Conservation (phyloP, 768 basidiomycete genomes). For the Lentinula lateritia region DNA sequence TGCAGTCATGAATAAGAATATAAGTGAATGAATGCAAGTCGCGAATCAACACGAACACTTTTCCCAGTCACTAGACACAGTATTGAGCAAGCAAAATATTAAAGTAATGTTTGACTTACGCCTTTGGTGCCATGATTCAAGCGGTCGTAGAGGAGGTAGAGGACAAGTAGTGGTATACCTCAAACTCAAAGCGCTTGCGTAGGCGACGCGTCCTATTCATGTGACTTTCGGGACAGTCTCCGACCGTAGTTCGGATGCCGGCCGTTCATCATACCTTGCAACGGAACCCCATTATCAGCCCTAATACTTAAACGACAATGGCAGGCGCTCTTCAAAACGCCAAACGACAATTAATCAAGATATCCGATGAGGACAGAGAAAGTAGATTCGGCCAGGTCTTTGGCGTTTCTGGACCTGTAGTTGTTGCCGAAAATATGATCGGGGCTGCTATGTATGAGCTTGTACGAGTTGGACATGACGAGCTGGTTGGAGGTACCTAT, state of each 20-base stretch:
- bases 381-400: slow-evolving; percentile 83
- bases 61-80: slow-evolving; percentile 85
- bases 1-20: slow-evolving; percentile 22
- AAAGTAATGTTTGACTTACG: slow-evolving; percentile 48
- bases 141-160: slow-evolving; percentile 15
- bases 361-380: slow-evolving; percentile 87
- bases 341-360: slow-evolving; percentile 80
- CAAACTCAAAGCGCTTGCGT: background rate
- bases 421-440: slow-evolving; percentile 93
- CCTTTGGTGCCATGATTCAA: slow-evolving; percentile 83
- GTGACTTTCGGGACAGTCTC: background rate
- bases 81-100: slow-evolving; percentile 7
- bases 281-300: slow-evolving; percentile 5
- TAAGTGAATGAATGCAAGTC: background rate
- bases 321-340: slow-evolving; percentile 93
- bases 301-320: slow-evolving; percentile 42
- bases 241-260: background rate
- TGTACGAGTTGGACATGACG: slow-evolving; percentile 97
- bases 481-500: slow-evolving; percentile 86
- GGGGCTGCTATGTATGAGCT: slow-evolving; percentile 98
- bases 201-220: slow-evolving; percentile 6
- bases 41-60: slow-evolving; percentile 61
- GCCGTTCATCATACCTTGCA: background rate
- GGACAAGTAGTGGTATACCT: background rate
- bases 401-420: slow-evolving; percentile 97